Evolutionary conservation across 179 eudicot genomes (phyloP), one percentile per base, ranked within the genome.

Genomic region (Vitellaria paradoxa): DNA sequence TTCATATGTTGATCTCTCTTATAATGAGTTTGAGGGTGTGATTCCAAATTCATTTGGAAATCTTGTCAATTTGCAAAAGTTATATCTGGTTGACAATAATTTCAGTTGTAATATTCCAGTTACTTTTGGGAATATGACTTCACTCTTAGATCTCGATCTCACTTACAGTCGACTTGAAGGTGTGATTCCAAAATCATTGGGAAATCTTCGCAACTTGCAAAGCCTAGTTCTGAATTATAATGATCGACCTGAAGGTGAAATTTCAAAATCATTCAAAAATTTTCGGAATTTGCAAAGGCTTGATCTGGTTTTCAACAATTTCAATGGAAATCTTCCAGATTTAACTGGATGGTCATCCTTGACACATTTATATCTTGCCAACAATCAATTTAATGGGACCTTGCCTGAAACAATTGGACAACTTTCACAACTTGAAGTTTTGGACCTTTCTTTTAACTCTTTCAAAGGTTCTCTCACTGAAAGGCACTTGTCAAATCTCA

Each of bases 111-210:
- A n/a, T n/a, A n/a, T 81, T 67, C 82, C 85, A 7, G 66, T 37
- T 14, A 46, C 8, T 18, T 70, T 86, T 37, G 67, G 63, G 21
- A 30, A 65, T 20, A 30, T 81, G 62, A 67, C 30, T 15, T 72
- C 80, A 18, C 85, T 83, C 15, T 12, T 68, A 30, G 9, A 72
- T 42, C 80, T 79, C 14, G 76, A 76, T 68, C 78, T 79, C 7
- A 68, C 76, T 59, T 1, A 3, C 1, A 83, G 72, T 63, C 1
- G 2, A 30, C 2, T 30, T 30, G 37, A 30, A 2, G 2, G 37
- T 30, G 37, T 30, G 37, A 30, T 30, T 30, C 37, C 37, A 30
- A 30, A 30, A 30, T 30, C 37, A 30, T 30, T 30, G 37, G 1
- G 37, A 30, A 30, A 30, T 30, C 37, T 30, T 30, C 37, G 37